phyloP scores from a whole-genome alignment of 2,329 filamentous ascomycete genomes.

The Cladophialophora yegresii region DNA sequence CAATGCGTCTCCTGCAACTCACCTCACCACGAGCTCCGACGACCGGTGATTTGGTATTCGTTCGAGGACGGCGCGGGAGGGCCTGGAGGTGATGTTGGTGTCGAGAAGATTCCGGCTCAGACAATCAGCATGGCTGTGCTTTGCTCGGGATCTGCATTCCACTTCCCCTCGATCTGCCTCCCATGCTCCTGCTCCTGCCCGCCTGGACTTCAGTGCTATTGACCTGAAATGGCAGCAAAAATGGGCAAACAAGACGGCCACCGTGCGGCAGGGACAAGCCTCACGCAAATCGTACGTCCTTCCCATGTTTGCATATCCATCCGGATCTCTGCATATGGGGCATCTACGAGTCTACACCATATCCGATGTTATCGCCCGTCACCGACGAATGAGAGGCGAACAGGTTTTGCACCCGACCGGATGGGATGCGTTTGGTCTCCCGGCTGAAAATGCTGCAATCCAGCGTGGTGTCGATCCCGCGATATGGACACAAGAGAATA shows the following conservation, averaged over 20 bases:
- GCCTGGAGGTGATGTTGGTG: conserved; percentile 26
- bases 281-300: conserved; percentile 66
- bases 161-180: conserved; percentile 11
- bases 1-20: neutral
- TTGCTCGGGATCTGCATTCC: conserved; percentile 19
- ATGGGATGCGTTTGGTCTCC: conserved; percentile 90
- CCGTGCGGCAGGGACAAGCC: neutral
- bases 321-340: conserved; percentile 80
- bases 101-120: conserved; percentile 5
- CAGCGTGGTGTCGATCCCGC: conserved; percentile 76
- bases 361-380: conserved; percentile 79
- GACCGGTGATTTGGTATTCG: neutral
- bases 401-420: conserved; percentile 86
- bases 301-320: conserved; percentile 93
- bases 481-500: conserved; percentile 78
- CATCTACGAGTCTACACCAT: conserved; percentile 89
- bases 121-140: conserved; percentile 11
- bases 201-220: conserved; percentile 50
- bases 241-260: conserved; percentile 44
- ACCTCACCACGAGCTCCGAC: neutral
- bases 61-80: conserved; percentile 15
- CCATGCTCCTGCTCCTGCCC: conserved; percentile 11
- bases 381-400: conserved; percentile 70
- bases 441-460: conserved; percentile 88
- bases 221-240: conserved; percentile 58